These are phyloP conservation scores for Fallopia convolvulus DNA, from an alignment of 148 eudicot species.

Conservation along the genomic window DNA sequence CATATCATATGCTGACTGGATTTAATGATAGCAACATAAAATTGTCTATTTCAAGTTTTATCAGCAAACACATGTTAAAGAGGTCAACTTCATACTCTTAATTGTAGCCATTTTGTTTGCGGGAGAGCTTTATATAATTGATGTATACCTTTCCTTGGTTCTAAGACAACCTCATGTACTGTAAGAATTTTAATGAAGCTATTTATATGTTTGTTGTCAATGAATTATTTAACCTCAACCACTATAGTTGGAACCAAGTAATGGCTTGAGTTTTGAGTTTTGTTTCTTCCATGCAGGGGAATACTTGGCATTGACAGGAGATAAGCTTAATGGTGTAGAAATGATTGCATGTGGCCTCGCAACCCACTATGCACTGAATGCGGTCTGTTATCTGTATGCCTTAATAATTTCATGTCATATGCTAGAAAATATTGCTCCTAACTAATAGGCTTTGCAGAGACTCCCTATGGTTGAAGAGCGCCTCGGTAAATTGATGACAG, in stretches of 20 bases:
- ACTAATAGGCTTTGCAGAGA: conserved; percentile 32
- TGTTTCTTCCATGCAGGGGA: conserved; percentile 53
- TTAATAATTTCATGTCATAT: background rate
- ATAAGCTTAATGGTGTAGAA: conserved; percentile 77
- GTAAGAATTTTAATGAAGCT: background rate
- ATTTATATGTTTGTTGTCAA: background rate
- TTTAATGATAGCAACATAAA: background rate
- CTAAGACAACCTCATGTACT: background rate
- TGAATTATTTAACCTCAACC: background rate
- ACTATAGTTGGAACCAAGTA: background rate
- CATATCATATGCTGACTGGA: background rate
- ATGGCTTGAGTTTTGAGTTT: background rate
- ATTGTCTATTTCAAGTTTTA: background rate
- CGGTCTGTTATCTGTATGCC: conserved; percentile 34
- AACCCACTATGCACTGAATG: conserved; percentile 70
- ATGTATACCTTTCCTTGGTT: background rate
- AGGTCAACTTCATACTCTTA: background rate
- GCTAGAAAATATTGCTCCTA: background rate
- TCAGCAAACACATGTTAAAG: background rate
- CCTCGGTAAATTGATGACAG: conserved; percentile 75
- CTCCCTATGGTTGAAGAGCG: conserved; percentile 77
- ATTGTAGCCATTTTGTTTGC: background rate
- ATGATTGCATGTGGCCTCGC: conserved; percentile 88
- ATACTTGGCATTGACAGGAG: conserved; percentile 90
- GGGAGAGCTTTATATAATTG: background rate